phyloP scores from a whole-genome alignment of 345 rosid genomes.

The Ceriops decandra region DNA sequence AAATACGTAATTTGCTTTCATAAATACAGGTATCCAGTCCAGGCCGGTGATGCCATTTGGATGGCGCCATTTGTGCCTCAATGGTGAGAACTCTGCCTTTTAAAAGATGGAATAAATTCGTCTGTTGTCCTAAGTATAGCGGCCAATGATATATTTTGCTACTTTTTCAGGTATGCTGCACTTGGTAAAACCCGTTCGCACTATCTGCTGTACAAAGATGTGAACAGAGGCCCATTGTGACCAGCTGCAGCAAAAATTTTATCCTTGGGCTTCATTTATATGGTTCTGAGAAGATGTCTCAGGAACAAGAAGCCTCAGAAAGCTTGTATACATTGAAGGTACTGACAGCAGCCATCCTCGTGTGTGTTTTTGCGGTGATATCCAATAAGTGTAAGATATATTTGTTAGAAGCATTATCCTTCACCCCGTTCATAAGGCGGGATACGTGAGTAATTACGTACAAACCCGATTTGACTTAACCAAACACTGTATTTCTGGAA shows the following conservation, averaged over 20 bases:
- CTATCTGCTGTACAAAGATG: constrained; percentile 81
- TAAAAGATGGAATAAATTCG: neutral
- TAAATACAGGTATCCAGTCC: constrained; percentile 74
- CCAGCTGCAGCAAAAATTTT: neutral
- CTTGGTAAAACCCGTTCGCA: constrained; percentile 65
- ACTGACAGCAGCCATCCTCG: neutral
- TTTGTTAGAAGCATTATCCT: neutral
- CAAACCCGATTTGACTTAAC: no score
- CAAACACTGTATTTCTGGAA: no score
- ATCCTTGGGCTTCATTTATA: neutral
- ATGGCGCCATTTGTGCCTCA: constrained; percentile 99
- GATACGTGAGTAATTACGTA: neutral
- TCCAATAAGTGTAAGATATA: neutral
- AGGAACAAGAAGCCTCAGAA: neutral
- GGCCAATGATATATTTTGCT: constrained; percentile 6
- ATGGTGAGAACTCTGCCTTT: constrained; percentile 39
- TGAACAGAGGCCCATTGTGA: constrained; percentile 61
- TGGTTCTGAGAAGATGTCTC: neutral
- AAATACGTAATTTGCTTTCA: neutral
- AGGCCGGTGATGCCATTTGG: constrained; percentile 94
- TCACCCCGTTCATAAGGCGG: neutral
- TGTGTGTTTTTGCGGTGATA: neutral
- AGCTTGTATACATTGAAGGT: constrained; percentile 6
- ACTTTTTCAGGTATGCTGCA: constrained; percentile 70
- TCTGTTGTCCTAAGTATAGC: constrained; percentile 1